Base-by-base conservation (phyloP, 2,329 filamentous ascomycete species). In the Beauveria sp. region DNA sequence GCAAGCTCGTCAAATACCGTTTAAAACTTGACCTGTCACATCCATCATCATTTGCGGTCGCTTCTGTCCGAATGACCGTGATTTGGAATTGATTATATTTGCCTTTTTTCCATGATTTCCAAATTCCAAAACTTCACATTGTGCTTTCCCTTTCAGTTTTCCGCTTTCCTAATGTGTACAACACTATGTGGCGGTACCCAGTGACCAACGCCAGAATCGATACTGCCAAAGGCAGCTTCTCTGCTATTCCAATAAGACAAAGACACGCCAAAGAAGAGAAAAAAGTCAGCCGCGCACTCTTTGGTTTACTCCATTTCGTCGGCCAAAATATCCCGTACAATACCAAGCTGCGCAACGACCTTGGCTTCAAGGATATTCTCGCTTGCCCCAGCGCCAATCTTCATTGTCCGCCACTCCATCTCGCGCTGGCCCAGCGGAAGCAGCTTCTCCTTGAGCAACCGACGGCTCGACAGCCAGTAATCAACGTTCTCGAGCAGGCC, bases 401-500 rank as follows among this genome's bases (percentile, higher is more conserved):
- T 79, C 63, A 71, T 76, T 8, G 71, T 72, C 61, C 78, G 73
- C 82, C 83, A 86, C 65, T 87, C 86, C 48, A 83, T 78, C 74
- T 96, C 92, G 63, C 87, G 83, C 67, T 87, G 82, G 30, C 84
- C 90, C 22, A 89, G 80, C 0, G 92, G 86, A 55, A 92, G 79
- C 53, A 96, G 83, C 30, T 89, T 81, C 65, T 91, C 87, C 57
- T 87, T 82, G 61, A 97, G 76, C 59, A 87, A 77, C 65, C 85
- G 84, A 62, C 86, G 82, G 58, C 86, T 86, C 30, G 84, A 81
- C 41, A 97, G 76, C 81, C 91, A 91, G 65, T 89, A 90, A 66
- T 96, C 91, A 5, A 96, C 84, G 67, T 94, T 91, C 70, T 96
- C 92, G 65, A 88, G 82, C 52, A 96, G 82, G 2, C 80, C 79